These are phyloP conservation scores for Daedaleopsis sinensis DNA, from an alignment of 768 basidiomycete genomes.

Conservation along the genomic window DNA sequence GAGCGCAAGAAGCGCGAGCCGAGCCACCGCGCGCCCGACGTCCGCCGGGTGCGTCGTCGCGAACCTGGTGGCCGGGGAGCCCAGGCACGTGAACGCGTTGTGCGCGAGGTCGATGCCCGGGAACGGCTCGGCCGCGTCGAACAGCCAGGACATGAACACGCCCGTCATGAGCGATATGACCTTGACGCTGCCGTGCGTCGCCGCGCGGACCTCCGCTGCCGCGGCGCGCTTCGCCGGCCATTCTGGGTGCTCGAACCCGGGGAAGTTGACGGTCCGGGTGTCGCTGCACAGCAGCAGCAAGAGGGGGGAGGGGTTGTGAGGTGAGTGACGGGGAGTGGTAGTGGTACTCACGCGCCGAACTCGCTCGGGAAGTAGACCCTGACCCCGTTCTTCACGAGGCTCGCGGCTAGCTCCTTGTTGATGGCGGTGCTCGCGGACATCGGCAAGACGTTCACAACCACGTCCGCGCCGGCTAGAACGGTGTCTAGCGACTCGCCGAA, in stretches of 20 bases:
- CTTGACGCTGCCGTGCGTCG: constrained; percentile 12
- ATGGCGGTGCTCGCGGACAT: neutral
- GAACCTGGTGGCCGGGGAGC: constrained; percentile 14
- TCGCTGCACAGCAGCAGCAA: constrained; percentile 9
- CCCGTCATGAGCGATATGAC: constrained; percentile 16
- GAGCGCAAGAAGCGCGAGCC: constrained; percentile 22
- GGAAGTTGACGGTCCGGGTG: constrained; percentile 22
- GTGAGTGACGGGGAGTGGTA: too few species aligned
- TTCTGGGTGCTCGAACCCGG: constrained; percentile 11
- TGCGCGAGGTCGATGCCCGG: constrained; percentile 26
- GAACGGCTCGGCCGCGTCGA: neutral
- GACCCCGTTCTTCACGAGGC: constrained; percentile 5
- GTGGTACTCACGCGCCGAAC: constrained; percentile 21
- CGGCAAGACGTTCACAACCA: constrained; percentile 23
- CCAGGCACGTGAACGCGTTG: constrained; percentile 18
- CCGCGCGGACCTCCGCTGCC: neutral
- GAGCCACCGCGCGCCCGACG: constrained; percentile 21
- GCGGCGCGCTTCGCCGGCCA: constrained; percentile 16
- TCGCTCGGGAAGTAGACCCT: constrained; percentile 26
- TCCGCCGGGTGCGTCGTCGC: constrained; percentile 21
- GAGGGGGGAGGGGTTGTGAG: too few species aligned
- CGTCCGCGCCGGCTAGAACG: constrained; percentile 21
- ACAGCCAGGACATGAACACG: constrained; percentile 11
- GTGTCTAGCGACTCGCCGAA: constrained; percentile 13
- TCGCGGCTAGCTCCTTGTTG: constrained; percentile 11